Evolutionary conservation across 169 alveolate genomes (phyloP).

Genomic region (Plasmodium coatneyi): DNA sequence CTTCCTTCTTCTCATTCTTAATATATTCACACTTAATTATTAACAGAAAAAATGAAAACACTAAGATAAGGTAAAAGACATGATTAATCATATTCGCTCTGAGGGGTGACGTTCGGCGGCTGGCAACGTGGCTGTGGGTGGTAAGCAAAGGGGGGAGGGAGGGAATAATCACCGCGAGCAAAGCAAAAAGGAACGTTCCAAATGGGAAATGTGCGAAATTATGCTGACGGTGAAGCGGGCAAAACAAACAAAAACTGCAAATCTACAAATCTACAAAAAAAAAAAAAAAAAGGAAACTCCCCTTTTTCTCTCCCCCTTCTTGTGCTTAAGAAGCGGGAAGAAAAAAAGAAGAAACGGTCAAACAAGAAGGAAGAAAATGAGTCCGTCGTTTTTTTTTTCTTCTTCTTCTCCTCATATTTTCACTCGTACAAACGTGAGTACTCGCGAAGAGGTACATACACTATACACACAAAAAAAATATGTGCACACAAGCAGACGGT

Average conservation of each 20-base stretch:
- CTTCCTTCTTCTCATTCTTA: slow-evolving; percentile 8
- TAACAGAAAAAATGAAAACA: slow-evolving; percentile 50
- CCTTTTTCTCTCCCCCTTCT: background rate
- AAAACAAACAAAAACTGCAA: background rate
- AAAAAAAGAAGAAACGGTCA: background rate
- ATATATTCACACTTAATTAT: slow-evolving; percentile 60
- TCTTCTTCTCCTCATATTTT: background rate
- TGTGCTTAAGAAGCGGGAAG: background rate
- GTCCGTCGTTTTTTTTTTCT: background rate
- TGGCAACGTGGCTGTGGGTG: background rate
- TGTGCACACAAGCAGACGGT: background rate
- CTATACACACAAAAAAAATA: background rate
- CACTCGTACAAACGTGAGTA: background rate
- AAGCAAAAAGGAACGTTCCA: background rate
- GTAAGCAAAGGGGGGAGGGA: background rate
- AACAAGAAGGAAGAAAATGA: background rate
- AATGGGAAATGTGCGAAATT: background rate
- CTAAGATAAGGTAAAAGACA: slow-evolving; percentile 51
- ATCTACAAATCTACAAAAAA: background rate
- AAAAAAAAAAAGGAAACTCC: background rate
- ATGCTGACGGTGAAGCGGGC: background rate
- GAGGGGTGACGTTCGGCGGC: background rate
- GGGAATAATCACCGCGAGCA: background rate
- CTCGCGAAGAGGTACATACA: background rate
- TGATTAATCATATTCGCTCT: slow-evolving; percentile 71